Percentiles rank a stretch among this genome's conserved stretches.
phyloP scores from a whole-genome alignment of 176 grass and related monocot genomes.

The Tillandsia leiboldiana region DNA sequence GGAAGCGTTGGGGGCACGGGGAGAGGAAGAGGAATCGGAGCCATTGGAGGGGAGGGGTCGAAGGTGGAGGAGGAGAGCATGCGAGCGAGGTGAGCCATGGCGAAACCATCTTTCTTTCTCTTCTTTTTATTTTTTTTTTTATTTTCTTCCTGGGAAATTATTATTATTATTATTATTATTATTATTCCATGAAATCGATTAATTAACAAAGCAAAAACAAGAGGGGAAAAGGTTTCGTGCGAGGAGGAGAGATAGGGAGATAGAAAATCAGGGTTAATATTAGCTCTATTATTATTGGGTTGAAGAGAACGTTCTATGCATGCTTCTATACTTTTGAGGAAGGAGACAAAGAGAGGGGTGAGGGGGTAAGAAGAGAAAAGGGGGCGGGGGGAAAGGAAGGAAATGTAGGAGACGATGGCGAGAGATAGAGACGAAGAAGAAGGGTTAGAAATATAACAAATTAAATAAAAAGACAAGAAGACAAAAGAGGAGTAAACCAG shows the following conservation, averaged over 20 bases:
- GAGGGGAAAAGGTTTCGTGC: background rate
- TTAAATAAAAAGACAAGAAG: no score
- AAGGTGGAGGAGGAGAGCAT: constrained; percentile 3
- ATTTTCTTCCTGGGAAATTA: background rate
- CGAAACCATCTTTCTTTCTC: background rate
- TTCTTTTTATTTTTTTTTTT: background rate
- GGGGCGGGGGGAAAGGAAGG: no score
- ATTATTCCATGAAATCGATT: background rate
- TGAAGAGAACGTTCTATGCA: background rate
- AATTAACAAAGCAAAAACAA: no score
- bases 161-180: background rate
- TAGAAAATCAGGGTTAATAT: background rate
- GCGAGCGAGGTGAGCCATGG: constrained; percentile 12
- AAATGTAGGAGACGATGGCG: no score
- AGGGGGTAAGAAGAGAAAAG: no score
- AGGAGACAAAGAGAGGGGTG: no score
- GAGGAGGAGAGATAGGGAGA: background rate
- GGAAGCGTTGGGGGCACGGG: constrained; percentile 47
- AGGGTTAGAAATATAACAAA: no score
- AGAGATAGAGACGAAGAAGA: no score
- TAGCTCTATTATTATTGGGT: background rate
- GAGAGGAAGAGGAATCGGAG: constrained; percentile 66
- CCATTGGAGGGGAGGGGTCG: constrained; percentile 27
- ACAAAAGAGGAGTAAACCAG: no score
- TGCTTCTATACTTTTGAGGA: no score